A percentile compares a stretch with the other conserved stretches of the same genome.
Conservation (phyloP, 495 filamentous ascomycete species). For the Aspergillus incahuasiensis region DNA sequence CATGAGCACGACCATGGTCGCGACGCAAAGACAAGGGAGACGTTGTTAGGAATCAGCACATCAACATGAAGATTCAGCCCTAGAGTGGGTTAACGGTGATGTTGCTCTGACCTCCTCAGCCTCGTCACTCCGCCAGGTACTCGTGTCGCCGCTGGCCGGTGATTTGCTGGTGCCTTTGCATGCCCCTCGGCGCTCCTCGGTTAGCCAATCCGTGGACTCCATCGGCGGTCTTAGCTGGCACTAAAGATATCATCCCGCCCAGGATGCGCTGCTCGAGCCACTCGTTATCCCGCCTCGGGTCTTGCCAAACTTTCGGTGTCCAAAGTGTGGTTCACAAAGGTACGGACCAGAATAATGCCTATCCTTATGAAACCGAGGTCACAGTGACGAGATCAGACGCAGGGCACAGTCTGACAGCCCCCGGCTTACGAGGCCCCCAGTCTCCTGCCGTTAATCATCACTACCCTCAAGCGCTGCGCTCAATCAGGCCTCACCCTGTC, state of each 20-base stretch:
- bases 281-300: constrained; percentile 13
- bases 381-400: background rate
- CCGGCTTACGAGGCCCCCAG: background rate
- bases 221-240: constrained; percentile 14
- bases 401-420: background rate
- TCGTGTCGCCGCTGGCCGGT: constrained; percentile 3
- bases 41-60: background rate
- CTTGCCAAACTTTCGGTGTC: constrained; percentile 21
- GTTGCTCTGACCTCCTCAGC: constrained; percentile 15
- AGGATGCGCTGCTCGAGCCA: constrained; percentile 26
- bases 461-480: background rate
- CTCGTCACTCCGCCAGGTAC: constrained; percentile 15
- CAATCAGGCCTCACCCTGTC: background rate
- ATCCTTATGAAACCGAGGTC: background rate
- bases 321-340: constrained; percentile 5
- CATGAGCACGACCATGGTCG: background rate
- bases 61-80: constrained; percentile 3
- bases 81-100: background rate
- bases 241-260: constrained; percentile 32
- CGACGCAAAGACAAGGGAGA: background rate
- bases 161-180: constrained; percentile 15
- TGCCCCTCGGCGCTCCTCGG: constrained; percentile 14
- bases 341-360: background rate
- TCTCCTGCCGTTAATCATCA: background rate
- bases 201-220: constrained; percentile 24